Evolutionary conservation across 495 filamentous ascomycete species (phyloP).

Genomic region (Penicillium taxi): DNA sequence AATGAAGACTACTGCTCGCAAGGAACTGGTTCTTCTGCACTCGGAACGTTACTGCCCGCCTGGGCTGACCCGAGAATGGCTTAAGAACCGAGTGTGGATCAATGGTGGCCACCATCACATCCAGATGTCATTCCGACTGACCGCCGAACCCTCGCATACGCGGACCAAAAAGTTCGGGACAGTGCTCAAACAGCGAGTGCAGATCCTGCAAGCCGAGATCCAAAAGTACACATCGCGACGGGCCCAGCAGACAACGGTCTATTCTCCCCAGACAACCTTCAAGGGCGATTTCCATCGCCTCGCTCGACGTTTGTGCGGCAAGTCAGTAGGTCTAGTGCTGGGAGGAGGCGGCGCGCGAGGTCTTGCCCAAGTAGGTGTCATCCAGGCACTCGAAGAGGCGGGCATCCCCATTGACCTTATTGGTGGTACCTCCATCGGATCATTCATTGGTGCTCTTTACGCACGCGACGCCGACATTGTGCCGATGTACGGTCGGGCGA

Average conservation of each 20-base stretch:
- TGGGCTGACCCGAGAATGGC: conserved; percentile 79
- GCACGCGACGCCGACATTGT: conserved; percentile 95
- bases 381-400: conserved; percentile 90
- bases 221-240: conserved; percentile 91
- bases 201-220: conserved; percentile 91
- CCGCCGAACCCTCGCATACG: conserved; percentile 66
- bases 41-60: conserved; percentile 79
- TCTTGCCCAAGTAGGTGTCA: conserved; percentile 85
- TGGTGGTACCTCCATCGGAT: conserved; percentile 94
- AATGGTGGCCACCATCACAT: conserved; percentile 98
- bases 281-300: conserved; percentile 96
- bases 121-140: conserved; percentile 86
- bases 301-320: conserved; percentile 83
- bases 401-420: conserved; percentile 95
- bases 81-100: conserved; percentile 92
- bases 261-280: conserved; percentile 83
- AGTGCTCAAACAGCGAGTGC: conserved; percentile 86
- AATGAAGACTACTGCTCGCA: conserved; percentile 93
- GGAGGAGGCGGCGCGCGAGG: conserved; percentile 90
- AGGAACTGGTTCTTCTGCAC: conserved; percentile 90
- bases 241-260: conserved; percentile 77
- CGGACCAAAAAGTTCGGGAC: conserved; percentile 70
- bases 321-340: conserved; percentile 87
- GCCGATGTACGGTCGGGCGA: conserved; percentile 90
- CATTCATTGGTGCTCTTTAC: conserved; percentile 92